Percentiles rank a stretch among this genome's conserved stretches.
phyloP scores from a whole-genome alignment of 208 protist genomes.

The Crithidia bombi region DNA sequence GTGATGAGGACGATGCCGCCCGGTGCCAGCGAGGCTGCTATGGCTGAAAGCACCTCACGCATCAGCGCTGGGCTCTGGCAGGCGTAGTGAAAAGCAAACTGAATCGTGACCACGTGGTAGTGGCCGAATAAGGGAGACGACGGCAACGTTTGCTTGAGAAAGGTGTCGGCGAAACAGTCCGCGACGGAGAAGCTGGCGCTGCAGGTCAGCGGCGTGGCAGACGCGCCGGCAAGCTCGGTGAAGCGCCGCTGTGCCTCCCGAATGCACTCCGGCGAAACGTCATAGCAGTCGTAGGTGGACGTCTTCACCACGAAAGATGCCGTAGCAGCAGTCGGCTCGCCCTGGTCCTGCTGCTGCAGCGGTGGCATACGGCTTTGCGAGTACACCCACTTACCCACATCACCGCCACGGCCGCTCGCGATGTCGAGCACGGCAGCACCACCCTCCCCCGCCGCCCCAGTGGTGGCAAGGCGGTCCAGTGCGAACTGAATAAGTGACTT shows the following conservation, averaged over 20 bases:
- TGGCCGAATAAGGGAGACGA: conserved; percentile 42
- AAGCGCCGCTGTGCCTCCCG: conserved; percentile 69
- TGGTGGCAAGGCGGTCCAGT: conserved; percentile 44
- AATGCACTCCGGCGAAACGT: conserved; percentile 79
- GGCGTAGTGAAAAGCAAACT: conserved; percentile 92
- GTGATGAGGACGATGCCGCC: conserved; percentile 80
- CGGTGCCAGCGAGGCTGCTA: conserved; percentile 48
- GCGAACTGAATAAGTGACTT: conserved; percentile 81
- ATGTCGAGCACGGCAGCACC: conserved; percentile 67
- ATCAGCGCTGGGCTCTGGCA: conserved; percentile 57
- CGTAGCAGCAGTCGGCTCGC: too few relatives aligned
- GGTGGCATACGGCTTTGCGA: conserved; percentile 54
- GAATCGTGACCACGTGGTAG: conserved; percentile 78
- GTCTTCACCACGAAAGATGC: conserved; percentile 20
- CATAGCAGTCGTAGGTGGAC: conserved; percentile 65
- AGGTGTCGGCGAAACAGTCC: conserved; percentile 75
- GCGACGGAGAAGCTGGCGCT: conserved; percentile 65
- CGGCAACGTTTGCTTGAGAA: conserved; percentile 49
- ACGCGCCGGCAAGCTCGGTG: conserved; percentile 19
- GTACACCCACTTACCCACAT: conserved; percentile 91
- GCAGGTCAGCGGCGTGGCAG: conserved; percentile 21
- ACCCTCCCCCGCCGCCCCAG: conserved; percentile 10
- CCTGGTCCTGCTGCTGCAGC: too few relatives aligned
- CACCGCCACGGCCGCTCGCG: conserved; percentile 80
- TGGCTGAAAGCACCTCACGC: conserved; percentile 42